phyloP scores from a whole-genome alignment of 2,329 filamentous ascomycete genomes.

The Penicillium sp. region DNA sequence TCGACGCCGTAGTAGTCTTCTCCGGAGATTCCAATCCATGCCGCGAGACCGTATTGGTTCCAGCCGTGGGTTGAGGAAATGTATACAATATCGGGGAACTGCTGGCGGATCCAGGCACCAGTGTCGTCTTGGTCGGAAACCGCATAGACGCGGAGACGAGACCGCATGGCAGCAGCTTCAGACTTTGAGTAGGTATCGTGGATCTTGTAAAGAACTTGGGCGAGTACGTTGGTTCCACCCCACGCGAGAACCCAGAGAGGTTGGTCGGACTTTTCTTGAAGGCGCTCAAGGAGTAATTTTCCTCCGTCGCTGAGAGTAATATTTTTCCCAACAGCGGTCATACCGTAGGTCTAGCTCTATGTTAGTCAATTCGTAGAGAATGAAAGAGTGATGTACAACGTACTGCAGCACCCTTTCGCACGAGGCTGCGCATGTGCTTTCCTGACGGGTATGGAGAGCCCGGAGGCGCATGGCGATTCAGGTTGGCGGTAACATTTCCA shows the following conservation, averaged over 20 bases:
- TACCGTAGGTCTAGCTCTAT: not conserved
- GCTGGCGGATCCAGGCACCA: conserved; percentile 56
- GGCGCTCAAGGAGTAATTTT: not conserved
- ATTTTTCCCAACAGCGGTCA: not conserved
- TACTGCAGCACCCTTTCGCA: conserved; percentile 1
- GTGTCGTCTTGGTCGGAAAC: conserved; percentile 63
- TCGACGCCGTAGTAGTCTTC: conserved; percentile 53
- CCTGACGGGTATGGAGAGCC: conserved; percentile 1
- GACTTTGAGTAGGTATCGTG: conserved; percentile 4
- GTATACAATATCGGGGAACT: conserved; percentile 59
- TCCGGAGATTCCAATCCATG: conserved; percentile 59
- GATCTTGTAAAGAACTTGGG: conserved; percentile 47
- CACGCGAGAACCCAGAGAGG: conserved; percentile 55
- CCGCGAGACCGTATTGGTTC: conserved; percentile 56
- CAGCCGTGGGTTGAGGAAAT: conserved; percentile 59
- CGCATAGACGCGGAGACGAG: conserved; percentile 54
- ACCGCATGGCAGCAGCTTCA: conserved; percentile 38
- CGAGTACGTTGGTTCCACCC: conserved; percentile 55
- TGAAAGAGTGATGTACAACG: not conserved
- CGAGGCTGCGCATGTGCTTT: not conserved
- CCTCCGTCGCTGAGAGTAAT: not conserved
- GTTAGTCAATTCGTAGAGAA: not conserved
- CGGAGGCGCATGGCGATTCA: conserved; percentile 5
- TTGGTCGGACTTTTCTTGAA: conserved; percentile 30
- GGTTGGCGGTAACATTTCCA: not conserved